phyloP scores from a whole-genome alignment of 1,284 basidiomycete species.

The Puccinia polysora region DNA sequence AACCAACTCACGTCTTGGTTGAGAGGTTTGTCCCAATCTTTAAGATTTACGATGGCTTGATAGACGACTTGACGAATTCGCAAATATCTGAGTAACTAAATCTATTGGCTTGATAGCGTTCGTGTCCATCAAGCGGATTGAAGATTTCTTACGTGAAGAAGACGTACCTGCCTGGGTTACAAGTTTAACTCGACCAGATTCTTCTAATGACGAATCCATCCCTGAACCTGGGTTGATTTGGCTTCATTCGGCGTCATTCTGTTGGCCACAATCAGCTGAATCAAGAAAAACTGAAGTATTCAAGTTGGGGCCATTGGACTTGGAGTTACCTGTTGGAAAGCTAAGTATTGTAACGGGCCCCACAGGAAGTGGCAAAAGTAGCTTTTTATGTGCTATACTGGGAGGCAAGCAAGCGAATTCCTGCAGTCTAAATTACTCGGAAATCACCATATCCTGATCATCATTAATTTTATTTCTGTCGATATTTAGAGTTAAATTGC shows the following conservation, averaged over 20 bases:
- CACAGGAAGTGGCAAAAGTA: conserved; percentile 43
- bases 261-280: conserved; percentile 55
- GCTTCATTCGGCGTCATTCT: conserved; percentile 55
- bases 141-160: conserved; percentile 39
- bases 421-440: too few relatives aligned
- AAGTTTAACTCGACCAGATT: conserved; percentile 14
- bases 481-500: conserved; percentile 34
- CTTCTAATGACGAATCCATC: conserved; percentile 6
- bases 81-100: background rate
- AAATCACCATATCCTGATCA: too few relatives aligned
- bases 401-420: conserved; percentile 23
- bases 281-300: conserved; percentile 10
- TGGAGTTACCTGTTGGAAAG: conserved; percentile 34
- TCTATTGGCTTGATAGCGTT: conserved; percentile 52
- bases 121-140: conserved; percentile 40
- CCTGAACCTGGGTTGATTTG: conserved; percentile 20
- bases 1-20: conserved; percentile 42
- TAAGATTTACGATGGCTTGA: background rate
- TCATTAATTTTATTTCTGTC: background rate
- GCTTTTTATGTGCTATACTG: conserved; percentile 37
- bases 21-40: conserved; percentile 38
- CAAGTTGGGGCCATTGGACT: conserved; percentile 18
- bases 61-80: background rate
- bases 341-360: conserved; percentile 39
- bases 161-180: conserved; percentile 42